Base-by-base conservation (phyloP, 768 basidiomycete species). In the Lactarius indigo region DNA sequence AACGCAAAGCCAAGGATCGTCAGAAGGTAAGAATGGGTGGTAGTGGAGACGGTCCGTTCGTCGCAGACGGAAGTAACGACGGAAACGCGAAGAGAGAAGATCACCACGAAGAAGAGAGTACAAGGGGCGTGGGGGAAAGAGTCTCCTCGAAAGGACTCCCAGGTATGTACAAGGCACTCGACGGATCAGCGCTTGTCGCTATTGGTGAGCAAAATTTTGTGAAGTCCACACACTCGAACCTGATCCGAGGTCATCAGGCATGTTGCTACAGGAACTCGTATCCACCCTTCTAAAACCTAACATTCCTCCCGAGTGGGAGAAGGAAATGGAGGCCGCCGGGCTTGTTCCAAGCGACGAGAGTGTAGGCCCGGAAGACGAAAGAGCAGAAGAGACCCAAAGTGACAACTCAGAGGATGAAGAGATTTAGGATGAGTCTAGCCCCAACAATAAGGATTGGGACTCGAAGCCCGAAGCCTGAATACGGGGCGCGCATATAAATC, bases 81-180 rank as follows among this genome's bases (percentile, higher is more conserved):
- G 57, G 30, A 30, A 18, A 3, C 20, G 52, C 52, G 59, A 10
- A 75, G 64, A 10, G 66, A 61, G 58, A 70, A 65, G 68, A 71
- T 18, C 56, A 33, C 31, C 61, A 63, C 56, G 69, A 72, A 26
- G 50, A 68, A 5, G 66, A 73, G 42, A 65, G 59, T 7, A 42
- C 54, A 54, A 67, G 52, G 41, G 52, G 59, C 30, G 74, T 68
- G 12, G 69, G 59, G 41, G 71, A 69, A 69, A 68, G 42, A 65
- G 33, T 44, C 64, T 57, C 20, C 17, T 71, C 57, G 15, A 37
- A 68, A 42, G 54, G 47, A 26, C 42, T 70, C 33, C 76, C 79
- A 68, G 88, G 90, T 69, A 92, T 92, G 91, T 92, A 91, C 74
- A 89, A 83, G 71, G 79, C 84, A 3, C 79, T 91, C 68, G 87